Percentiles rank a stretch among this genome's conserved stretches.
Conservation (phyloP, 306 rosid genomes). For the Quercus gilva region DNA sequence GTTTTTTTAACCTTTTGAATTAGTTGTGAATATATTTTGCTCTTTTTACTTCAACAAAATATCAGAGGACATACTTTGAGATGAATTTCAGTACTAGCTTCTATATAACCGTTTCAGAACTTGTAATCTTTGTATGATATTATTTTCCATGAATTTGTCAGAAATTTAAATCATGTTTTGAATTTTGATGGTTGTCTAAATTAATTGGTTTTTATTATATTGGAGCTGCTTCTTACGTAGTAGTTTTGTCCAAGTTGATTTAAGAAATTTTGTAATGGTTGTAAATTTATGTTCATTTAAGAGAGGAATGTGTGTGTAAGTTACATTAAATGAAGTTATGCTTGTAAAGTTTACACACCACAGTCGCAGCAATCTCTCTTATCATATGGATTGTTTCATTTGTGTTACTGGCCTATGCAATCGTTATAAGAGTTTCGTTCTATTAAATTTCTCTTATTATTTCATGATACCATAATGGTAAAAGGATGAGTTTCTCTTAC, state of each 20-base stretch:
- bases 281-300: neutral
- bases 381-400: neutral
- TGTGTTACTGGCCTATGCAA: neutral
- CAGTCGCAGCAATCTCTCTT: neutral
- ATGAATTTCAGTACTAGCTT: neutral
- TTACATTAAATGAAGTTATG: neutral
- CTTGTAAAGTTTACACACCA: neutral
- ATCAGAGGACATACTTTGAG: neutral
- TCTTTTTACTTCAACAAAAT: slow-evolving; percentile 1
- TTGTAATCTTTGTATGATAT: neutral
- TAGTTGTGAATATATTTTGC: slow-evolving; percentile 1
- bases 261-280: neutral
- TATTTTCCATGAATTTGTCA: neutral
- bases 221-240: neutral
- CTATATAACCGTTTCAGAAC: neutral
- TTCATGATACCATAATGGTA: neutral
- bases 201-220: neutral
- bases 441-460: neutral
- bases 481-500: neutral
- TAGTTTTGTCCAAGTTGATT: neutral
- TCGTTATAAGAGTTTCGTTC: neutral
- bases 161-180: neutral
- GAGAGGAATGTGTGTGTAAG: neutral
- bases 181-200: neutral
- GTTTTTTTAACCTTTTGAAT: neutral